Conservation (phyloP, 2,329 filamentous ascomycete genomes). For the Aureobasidium sp. region DNA sequence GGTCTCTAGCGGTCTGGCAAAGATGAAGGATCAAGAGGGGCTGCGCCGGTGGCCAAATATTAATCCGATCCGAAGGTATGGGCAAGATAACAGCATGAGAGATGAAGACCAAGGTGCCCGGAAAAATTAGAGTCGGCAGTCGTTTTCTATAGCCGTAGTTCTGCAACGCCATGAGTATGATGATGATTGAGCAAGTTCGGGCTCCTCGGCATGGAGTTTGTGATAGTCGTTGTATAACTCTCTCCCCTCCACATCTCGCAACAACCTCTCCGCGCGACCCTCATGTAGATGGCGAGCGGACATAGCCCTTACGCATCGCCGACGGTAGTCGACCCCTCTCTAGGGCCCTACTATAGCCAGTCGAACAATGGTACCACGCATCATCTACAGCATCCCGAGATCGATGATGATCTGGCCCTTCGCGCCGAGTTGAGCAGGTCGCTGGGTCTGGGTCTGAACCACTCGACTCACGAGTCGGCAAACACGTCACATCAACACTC, state of each 20-base stretch:
- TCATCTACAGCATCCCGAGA: constrained; percentile 1
- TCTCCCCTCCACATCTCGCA: neutral
- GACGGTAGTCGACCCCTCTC: constrained; percentile 10
- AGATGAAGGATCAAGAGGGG: neutral
- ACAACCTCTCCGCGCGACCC: neutral
- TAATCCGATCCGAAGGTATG: constrained; percentile 3
- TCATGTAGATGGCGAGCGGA: neutral
- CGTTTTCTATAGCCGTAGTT: neutral
- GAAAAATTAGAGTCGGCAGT: neutral
- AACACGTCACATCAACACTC: constrained; percentile 5
- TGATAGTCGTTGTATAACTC: neutral
- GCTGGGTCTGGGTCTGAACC: constrained; percentile 1
- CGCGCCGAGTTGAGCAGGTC: constrained; percentile 5
- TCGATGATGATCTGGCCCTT: constrained; percentile 12
- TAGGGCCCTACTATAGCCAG: constrained; percentile 12
- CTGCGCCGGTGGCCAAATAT: neutral
- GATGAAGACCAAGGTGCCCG: neutral
- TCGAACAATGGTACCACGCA: neutral
- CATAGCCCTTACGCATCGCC: neutral
- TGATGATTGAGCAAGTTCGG: neutral
- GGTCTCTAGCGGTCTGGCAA: neutral
- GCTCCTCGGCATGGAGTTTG: neutral
- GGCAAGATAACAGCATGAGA: neutral
- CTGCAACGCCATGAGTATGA: neutral
- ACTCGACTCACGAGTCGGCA: neutral